Evolutionary conservation across 2,329 filamentous ascomycete species (phyloP), one percentile per base, ranked within the genome.

Genomic region (Pseudogymnoascus sp.): DNA sequence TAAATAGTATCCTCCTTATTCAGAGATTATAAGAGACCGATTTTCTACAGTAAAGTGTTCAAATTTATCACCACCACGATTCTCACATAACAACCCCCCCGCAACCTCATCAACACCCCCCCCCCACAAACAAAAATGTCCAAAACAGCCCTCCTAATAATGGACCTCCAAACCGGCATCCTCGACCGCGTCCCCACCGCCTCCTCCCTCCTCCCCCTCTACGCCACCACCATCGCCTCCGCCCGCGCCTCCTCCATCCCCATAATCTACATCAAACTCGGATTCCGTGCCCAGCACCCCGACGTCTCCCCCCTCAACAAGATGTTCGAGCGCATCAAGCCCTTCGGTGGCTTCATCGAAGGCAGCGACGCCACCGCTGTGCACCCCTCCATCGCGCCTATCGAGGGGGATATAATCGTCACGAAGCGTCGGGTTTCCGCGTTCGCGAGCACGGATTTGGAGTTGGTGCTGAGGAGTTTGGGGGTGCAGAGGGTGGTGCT

Each of bases 361-460:
- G 69, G 71, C 31, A 43, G 6, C 64, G 68, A 2, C 65, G 67
- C 1, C 42, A 72, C 53, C 56, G 71, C 16, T 68, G 71, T 63
- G 60, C 68, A 6, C 40, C 59, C 11, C 63, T 72, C 21, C 7
- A 63, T 68, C 34, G 59, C 66, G 0, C 71, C 70, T 5, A 25
- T 42, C 0, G 61, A 67, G 3, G 64, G 66, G 9, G 75, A 77
- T 25, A 66, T 73, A 5, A 59, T 73, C 4, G 66, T 76, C 40
- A 73, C 65, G 46, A 77, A 77, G 67, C 69, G 69, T 16, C 71
- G 75, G 5, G 69, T 75, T 2, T 77, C 75, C 5, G 75, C 75
- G 0, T 74, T 77, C 53, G 62, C 68, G 12, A 70, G 70, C 5
- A 75, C 71, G 0, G 75, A 75, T 21, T 64, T 77, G 3, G 75